Evolutionary conservation across 2,329 filamentous ascomycete genomes (phyloP), one percentile per base, ranked within the genome.

Genomic region (Dendryphion nanum): DNA sequence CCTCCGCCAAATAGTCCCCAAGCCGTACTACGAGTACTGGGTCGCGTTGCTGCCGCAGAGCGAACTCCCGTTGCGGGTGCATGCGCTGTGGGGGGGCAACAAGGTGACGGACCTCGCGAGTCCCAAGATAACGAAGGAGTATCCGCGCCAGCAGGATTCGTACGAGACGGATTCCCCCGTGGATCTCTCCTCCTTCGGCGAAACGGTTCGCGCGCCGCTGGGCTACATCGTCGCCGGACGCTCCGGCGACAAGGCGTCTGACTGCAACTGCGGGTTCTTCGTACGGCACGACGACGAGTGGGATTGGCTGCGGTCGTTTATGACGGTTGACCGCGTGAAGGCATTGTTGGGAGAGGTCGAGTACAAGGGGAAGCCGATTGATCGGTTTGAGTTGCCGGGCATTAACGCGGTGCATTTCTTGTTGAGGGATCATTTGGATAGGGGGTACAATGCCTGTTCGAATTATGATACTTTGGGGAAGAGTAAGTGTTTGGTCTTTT

Each of bases 351-450:
- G 33, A 42, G 46, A 47, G 2, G 47, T 60, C 14, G 55, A 63
- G 14, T 61, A 55, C 37, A 58, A 56, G 26, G 46, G 51, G 2
- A 55, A 59, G 21, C 37, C 66, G 15, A 58, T 70, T 28, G 64
- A 68, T 44, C 51, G 66, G 2, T 63, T 66, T 33, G 66, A 70
- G 42, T 55, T 70, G 42, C 59, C 57, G 1, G 52, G 59, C 12
- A 59, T 70, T 15, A 48, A 51, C 18, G 65, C 66, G 2, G 65
- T 71, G 32, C 67, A 71, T 45, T 69, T 70, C 42, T 47, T 73
- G 29, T 48, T 75, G 15, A 63, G 72, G 38, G 71, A 74, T 44
- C 71, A 73, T 45, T 52, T 74, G 6, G 69, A 72, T 35, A 56
- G 69, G 0, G 69, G 70, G 5, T 52, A 50, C 34, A 49, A 50